Evolutionary conservation across 257 asterid species (phyloP).

Genomic region (Oldenlandia corymbosa): DNA sequence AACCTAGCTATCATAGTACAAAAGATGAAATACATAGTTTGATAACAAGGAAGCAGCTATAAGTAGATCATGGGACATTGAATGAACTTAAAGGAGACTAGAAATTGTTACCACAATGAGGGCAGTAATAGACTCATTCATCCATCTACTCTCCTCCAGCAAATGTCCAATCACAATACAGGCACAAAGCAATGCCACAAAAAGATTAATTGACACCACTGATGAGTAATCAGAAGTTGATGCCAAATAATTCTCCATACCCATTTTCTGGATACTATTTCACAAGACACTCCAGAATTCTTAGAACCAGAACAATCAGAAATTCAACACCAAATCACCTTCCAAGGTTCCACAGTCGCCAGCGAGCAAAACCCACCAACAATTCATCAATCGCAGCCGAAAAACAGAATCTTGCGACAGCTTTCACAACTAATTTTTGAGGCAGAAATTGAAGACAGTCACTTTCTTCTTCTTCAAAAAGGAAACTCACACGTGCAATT

Average conservation of each 20-base stretch:
- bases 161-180: slow-evolving; percentile 42
- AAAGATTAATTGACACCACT: slow-evolving; percentile 34
- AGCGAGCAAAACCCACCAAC: not conserved
- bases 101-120: slow-evolving; percentile 29
- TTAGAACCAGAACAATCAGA: not conserved
- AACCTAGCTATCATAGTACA: not conserved
- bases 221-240: slow-evolving; percentile 33
- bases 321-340: not conserved
- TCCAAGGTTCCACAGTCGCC: slow-evolving; percentile 9
- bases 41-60: not conserved
- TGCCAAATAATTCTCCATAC: slow-evolving; percentile 4
- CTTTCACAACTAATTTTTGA: not conserved
- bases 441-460: not conserved
- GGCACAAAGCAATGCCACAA: slow-evolving; percentile 35
- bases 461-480: not conserved
- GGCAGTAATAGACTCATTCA: slow-evolving; percentile 39
- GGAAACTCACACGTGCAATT: not conserved
- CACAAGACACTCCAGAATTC: not conserved
- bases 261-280: slow-evolving; percentile 9
- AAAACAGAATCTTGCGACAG: not conserved
- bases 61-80: not conserved
- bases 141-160: slow-evolving; percentile 42
- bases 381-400: slow-evolving; percentile 5
- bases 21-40: not conserved
- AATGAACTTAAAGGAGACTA: not conserved